Conservation (phyloP, 2,329 filamentous ascomycete genomes). For the Sclerotinia glacialis region DNA sequence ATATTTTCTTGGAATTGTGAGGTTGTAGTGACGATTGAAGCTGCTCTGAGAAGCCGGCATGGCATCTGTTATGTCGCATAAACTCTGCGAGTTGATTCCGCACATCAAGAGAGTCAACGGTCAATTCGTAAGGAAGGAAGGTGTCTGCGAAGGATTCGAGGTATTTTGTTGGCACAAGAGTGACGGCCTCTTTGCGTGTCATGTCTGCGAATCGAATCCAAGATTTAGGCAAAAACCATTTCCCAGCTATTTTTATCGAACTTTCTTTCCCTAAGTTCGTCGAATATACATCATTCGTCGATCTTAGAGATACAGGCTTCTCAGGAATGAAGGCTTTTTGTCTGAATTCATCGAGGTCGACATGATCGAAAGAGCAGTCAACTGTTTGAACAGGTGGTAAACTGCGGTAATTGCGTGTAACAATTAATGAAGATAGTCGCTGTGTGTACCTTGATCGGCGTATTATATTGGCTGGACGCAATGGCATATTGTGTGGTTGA, state of each 20-base stretch:
- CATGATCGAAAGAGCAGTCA: conserved; percentile 23
- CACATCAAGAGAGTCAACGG: conserved; percentile 18
- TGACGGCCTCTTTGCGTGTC: background rate
- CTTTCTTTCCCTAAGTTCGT: conserved; percentile 30
- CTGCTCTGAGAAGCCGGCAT: background rate
- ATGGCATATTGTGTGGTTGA: conserved; percentile 14
- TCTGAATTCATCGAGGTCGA: conserved; percentile 49
- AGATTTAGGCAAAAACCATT: conserved; percentile 55
- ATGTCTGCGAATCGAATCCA: background rate
- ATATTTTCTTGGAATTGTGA: conserved; percentile 36
- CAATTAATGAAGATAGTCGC: background rate
- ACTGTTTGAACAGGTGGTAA: conserved; percentile 25
- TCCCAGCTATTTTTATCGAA: conserved; percentile 53
- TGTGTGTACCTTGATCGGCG: conserved; percentile 1
- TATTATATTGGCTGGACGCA: background rate
- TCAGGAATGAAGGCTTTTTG: conserved; percentile 52
- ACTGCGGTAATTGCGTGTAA: background rate
- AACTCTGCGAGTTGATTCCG: background rate
- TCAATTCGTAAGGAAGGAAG: conserved; percentile 59
- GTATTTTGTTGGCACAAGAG: conserved; percentile 34
- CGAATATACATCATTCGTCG: conserved; percentile 18
- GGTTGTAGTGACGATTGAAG: background rate
- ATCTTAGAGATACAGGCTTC: conserved; percentile 51
- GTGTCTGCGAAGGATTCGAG: conserved; percentile 45
- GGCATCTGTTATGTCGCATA: background rate